Evolutionary conservation across 805 yeast species (phyloP).

Genomic region (Ogataea nakhonphanomensis): DNA sequence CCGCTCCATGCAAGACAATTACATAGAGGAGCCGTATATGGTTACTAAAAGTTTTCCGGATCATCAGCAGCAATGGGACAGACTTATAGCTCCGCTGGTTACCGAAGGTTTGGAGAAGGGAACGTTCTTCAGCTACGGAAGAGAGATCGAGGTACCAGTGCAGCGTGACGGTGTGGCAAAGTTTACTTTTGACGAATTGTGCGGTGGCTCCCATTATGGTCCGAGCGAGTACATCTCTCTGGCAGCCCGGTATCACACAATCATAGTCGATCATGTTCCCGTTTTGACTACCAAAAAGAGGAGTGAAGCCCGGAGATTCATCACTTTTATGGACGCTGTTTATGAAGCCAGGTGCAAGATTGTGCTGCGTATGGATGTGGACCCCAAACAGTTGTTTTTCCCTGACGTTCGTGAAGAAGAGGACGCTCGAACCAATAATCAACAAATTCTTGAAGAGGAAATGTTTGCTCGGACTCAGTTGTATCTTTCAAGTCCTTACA

Average conservation of each 20-base stretch:
- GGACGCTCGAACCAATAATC: slow-evolving; percentile 22
- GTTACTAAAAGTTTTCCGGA: slow-evolving; percentile 31
- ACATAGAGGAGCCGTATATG: slow-evolving; percentile 29
- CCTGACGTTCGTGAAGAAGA: slow-evolving; percentile 41
- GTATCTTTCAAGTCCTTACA: slow-evolving; percentile 58
- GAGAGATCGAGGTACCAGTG: slow-evolving; percentile 44
- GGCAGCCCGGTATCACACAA: slow-evolving; percentile 54
- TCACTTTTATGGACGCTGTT: slow-evolving; percentile 63
- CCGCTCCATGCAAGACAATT: slow-evolving; percentile 36
- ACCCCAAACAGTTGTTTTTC: slow-evolving; percentile 55
- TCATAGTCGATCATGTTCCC: slow-evolving; percentile 61
- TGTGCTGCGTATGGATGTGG: slow-evolving; percentile 47
- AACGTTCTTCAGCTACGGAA: slow-evolving; percentile 51
- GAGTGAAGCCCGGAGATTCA: slow-evolving; percentile 66
- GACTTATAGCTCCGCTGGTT: slow-evolving; percentile 26
- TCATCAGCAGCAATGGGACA: slow-evolving; percentile 35
- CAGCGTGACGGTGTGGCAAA: slow-evolving; percentile 41
- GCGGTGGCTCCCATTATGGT: slow-evolving; percentile 50
- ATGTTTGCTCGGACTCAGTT: slow-evolving; percentile 64
- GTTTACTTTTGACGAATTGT: slow-evolving; percentile 51
- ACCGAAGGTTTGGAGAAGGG: slow-evolving; percentile 17
- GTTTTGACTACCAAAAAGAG: slow-evolving; percentile 52
- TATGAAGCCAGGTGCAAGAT: slow-evolving; percentile 66
- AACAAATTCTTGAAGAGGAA: slow-evolving; percentile 57
- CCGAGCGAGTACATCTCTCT: slow-evolving; percentile 69